Percentiles rank a stretch among this genome's conserved stretches.
Evolutionary conservation across 148 eudicot genomes (phyloP).

Genomic region (Polygonum maritimum): DNA sequence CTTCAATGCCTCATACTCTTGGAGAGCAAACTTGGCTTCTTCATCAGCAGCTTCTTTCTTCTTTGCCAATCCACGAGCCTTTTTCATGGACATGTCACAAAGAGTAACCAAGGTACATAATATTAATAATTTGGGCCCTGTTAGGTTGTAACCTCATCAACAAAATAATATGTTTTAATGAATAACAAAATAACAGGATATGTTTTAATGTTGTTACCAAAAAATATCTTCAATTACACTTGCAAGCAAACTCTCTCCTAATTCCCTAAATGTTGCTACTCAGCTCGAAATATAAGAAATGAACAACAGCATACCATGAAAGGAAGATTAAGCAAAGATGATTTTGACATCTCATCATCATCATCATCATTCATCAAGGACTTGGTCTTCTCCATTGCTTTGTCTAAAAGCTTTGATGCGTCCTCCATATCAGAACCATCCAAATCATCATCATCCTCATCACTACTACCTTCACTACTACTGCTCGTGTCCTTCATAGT

Average conservation of each 20-base stretch:
- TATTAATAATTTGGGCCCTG: background rate
- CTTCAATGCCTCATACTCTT: constrained; percentile 61
- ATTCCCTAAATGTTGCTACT: background rate
- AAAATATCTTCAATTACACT: too few species aligned
- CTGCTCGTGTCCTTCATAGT: constrained; percentile 59
- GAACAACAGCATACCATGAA: constrained; percentile 63
- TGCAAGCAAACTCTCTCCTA: too few species aligned
- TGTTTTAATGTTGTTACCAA: too few species aligned
- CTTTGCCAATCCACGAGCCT: constrained; percentile 83
- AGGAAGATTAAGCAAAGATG: constrained; percentile 85
- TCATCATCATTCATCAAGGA: constrained; percentile 54
- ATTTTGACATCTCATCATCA: constrained; percentile 59
- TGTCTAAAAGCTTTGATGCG: constrained; percentile 43
- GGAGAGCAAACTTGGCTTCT: constrained; percentile 76
- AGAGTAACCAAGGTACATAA: background rate
- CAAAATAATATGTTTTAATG: too few species aligned
- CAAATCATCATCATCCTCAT: constrained; percentile 52
- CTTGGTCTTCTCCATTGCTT: constrained; percentile 74
- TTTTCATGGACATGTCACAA: constrained; percentile 4
- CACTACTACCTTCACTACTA: constrained; percentile 47
- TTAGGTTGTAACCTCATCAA: too few species aligned
- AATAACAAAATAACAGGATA: too few species aligned
- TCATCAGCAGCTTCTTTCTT: constrained; percentile 66
- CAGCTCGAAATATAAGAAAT: background rate
- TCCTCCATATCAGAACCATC: constrained; percentile 49